phyloP scores from a whole-genome alignment of 1,139 yeast species.

The Pichia sp. region DNA sequence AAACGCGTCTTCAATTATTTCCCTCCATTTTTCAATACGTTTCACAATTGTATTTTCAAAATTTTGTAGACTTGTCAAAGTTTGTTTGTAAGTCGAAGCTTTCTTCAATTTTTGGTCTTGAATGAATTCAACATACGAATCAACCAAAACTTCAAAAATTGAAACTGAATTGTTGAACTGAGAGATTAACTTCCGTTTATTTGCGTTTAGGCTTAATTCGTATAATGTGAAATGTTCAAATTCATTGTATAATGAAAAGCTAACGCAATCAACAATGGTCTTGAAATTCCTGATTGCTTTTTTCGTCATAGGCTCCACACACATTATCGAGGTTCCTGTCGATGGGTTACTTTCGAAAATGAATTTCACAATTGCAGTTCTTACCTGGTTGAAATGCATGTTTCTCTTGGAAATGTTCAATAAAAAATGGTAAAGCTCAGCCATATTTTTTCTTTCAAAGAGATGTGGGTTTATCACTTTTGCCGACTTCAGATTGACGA shows the following conservation, averaged over 20 bases:
- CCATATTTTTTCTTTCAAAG: conserved; percentile 20
- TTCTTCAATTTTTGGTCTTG: conserved; percentile 34
- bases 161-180: conserved; percentile 31
- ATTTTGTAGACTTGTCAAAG: conserved; percentile 34
- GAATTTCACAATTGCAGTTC: conserved; percentile 42
- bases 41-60: conserved; percentile 26
- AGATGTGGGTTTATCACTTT: conserved; percentile 15
- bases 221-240: conserved; percentile 8
- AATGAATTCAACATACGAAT: conserved; percentile 38
- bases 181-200: not conserved
- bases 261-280: conserved; percentile 35
- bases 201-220: not conserved
- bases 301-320: conserved; percentile 32
- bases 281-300: conserved; percentile 31
- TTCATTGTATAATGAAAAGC: conserved; percentile 19
- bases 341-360: conserved; percentile 33
- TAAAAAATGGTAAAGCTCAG: conserved; percentile 33
- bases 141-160: conserved; percentile 56
- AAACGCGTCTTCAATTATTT: conserved; percentile 26
- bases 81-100: conserved; percentile 25
- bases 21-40: conserved; percentile 34
- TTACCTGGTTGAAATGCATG: conserved; percentile 46
- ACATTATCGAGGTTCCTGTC: conserved; percentile 29
- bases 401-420: conserved; percentile 32
- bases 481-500: conserved; percentile 29